A percentile compares a stretch with the other conserved stretches of the same genome.
These are phyloP conservation scores for Picea glauca DNA, from an alignment of 75 land plant species.

Conservation along the genomic window DNA sequence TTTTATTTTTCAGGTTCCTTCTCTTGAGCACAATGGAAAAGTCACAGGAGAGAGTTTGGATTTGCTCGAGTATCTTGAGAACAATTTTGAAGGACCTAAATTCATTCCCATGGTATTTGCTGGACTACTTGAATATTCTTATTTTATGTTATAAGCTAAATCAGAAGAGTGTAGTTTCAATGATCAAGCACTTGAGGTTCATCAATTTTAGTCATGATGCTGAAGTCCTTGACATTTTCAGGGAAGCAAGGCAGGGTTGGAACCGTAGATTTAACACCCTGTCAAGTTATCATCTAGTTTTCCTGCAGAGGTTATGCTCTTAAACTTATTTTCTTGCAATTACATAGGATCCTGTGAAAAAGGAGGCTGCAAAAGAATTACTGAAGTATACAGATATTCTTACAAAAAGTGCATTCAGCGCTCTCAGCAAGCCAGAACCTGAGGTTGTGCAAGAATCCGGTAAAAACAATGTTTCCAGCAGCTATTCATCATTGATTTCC, in stretches of 20 bases:
- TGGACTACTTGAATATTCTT: no score
- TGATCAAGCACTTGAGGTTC: neutral
- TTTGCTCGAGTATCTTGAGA: no score
- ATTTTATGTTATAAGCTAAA: no score
- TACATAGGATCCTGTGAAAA: slow-evolving; percentile 17
- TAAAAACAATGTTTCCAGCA: neutral
- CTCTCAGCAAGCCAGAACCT: slow-evolving; percentile 1
- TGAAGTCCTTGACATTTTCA: neutral
- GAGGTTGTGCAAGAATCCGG: neutral
- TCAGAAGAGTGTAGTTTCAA: neutral
- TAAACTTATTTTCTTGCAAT: neutral
- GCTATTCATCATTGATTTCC: no score
- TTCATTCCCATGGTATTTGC: no score
- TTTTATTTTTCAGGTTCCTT: slow-evolving; percentile 57
- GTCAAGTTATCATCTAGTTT: neutral
- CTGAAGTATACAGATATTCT: slow-evolving; percentile 16
- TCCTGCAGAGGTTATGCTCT: neutral
- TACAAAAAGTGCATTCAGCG: neutral
- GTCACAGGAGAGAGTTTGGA: no score
- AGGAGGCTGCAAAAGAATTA: slow-evolving; percentile 19
- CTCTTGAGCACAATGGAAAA: slow-evolving; percentile 86
- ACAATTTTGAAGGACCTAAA: no score
- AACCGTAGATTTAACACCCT: neutral
- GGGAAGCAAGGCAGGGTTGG: neutral
- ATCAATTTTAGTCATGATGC: neutral